Evolutionary conservation across 192 early-diverging fungal genomes (phyloP).

Genomic region (Powellomyces hirtus): DNA sequence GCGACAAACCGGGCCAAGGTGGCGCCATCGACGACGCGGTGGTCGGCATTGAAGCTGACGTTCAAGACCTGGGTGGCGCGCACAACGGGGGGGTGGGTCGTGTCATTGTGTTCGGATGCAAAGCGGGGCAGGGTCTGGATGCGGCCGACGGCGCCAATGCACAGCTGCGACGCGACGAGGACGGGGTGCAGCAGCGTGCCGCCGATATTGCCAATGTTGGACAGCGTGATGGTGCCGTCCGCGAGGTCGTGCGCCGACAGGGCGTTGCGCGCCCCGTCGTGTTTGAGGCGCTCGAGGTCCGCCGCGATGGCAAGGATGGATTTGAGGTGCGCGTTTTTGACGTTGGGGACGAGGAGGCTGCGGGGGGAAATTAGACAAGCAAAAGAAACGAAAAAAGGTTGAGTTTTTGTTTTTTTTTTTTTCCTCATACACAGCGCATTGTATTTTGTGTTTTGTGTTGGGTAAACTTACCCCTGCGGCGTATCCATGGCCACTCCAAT

Average conservation of each 20-base stretch:
- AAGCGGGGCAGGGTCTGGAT: constrained; percentile 81
- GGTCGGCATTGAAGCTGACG: constrained; percentile 92
- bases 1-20: constrained; percentile 89
- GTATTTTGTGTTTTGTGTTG: background rate
- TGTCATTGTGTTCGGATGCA: constrained; percentile 57
- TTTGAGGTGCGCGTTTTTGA: constrained; percentile 86
- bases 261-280: constrained; percentile 58
- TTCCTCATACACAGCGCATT: background rate
- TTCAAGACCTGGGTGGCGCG: constrained; percentile 72
- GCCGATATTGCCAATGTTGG: constrained; percentile 93
- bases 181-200: constrained; percentile 89
- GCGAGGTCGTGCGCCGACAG: constrained; percentile 68
- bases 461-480: constrained; percentile 67
- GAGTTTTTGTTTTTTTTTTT: background rate
- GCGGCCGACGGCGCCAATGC: constrained; percentile 88
- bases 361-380: background rate
- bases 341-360: constrained; percentile 84
- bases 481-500: constrained; percentile 98
- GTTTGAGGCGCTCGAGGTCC: constrained; percentile 74
- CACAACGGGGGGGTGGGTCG: constrained; percentile 64
- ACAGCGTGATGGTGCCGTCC: constrained; percentile 88
- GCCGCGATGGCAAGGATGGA: constrained; percentile 86
- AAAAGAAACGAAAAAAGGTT: background rate
- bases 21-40: constrained; percentile 94
- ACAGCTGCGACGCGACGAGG: constrained; percentile 80